Percentiles rank a stretch among this genome's conserved stretches.
These are phyloP conservation scores for Marchantia polymorpha DNA, from an alignment of 225 moss, liverwort and hornwort species.

Conservation along the genomic window DNA sequence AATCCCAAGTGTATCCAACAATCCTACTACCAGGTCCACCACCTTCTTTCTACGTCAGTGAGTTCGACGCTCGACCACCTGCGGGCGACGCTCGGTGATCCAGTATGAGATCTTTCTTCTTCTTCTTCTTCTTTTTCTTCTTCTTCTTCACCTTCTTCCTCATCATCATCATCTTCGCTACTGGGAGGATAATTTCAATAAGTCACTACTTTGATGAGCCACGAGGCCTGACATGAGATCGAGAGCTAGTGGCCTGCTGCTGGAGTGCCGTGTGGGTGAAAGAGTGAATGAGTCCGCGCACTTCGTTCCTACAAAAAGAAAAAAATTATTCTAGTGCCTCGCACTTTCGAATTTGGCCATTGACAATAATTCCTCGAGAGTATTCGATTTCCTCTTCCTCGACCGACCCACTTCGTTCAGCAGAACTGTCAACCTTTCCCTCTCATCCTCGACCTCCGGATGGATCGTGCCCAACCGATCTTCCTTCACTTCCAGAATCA, in stretches of 20 bases:
- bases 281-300: constrained; percentile 1
- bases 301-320: background rate
- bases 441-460: constrained; percentile 81
- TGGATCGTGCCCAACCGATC: constrained; percentile 82
- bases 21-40: background rate
- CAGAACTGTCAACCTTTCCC: constrained; percentile 64
- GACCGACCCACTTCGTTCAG: constrained; percentile 80
- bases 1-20: background rate
- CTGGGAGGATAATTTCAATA: background rate
- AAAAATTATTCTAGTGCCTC: constrained; percentile 27
- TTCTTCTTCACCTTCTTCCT: background rate
- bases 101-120: background rate
- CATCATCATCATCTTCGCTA: background rate
- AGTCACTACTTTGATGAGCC: background rate
- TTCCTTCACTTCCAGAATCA: constrained; percentile 75
- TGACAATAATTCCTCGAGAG: constrained; percentile 75
- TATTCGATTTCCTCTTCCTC: constrained; percentile 68
- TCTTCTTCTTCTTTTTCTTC: background rate
- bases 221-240: background rate
- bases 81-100: background rate
- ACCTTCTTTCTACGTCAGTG: background rate
- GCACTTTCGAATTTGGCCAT: constrained; percentile 44
- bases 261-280: background rate
- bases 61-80: background rate
- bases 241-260: background rate